Conservation (phyloP, 2,329 filamentous ascomycete species). For the Epichloe sibirici region DNA sequence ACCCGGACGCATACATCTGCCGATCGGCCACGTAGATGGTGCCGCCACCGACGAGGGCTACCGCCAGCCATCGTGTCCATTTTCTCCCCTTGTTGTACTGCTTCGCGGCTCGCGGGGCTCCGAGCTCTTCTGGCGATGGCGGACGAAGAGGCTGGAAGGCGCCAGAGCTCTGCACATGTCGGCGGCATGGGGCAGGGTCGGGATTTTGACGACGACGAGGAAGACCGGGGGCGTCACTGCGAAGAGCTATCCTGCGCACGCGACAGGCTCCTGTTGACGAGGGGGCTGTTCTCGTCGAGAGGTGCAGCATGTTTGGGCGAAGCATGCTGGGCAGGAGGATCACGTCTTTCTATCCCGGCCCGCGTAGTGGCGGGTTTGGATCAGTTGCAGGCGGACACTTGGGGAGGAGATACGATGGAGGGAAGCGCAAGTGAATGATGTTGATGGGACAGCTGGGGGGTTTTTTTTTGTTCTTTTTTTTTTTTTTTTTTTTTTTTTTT, state of each 20-base stretch:
- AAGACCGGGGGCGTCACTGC: conserved; percentile 4
- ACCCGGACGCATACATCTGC: conserved; percentile 64
- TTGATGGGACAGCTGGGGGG: neutral
- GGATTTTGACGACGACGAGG: neutral
- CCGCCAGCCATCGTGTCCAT: conserved; percentile 65
- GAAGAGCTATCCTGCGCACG: conserved; percentile 4
- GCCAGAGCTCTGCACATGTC: conserved; percentile 21
- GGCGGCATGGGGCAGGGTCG: conserved; percentile 5
- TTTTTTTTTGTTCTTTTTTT: neutral
- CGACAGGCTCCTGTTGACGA: conserved; percentile 8
- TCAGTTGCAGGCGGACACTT: neutral
- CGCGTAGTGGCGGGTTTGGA: neutral
- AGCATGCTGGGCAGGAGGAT: conserved; percentile 14
- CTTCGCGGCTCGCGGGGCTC: conserved; percentile 57
- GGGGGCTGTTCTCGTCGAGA: conserved; percentile 8
- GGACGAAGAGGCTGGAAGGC: conserved; percentile 58
- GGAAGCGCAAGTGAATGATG: neutral
- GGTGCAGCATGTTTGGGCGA: conserved; percentile 16
- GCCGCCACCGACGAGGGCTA: conserved; percentile 47
- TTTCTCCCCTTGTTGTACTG: conserved; percentile 57
- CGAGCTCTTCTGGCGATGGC: conserved; percentile 67
- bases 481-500: neutral
- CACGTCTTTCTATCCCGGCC: conserved; percentile 1
- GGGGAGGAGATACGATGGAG: neutral
- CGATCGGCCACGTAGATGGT: conserved; percentile 57